Evolutionary conservation across 441 rosid genomes (phyloP).

Genomic region (Raphanus hybrid): DNA sequence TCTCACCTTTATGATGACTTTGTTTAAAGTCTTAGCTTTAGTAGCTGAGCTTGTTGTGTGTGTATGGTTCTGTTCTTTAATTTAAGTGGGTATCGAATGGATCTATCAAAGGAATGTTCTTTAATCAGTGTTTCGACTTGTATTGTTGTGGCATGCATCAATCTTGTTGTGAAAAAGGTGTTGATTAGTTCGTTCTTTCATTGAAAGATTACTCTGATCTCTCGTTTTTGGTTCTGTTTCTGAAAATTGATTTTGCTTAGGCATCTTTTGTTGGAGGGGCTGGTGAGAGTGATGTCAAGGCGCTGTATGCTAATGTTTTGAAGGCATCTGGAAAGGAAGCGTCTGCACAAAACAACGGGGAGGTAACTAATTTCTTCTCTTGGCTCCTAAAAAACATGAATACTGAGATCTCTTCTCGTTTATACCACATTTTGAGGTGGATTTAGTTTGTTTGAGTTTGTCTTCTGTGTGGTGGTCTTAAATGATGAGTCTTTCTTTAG

Average conservation of each 20-base stretch:
- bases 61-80: no score
- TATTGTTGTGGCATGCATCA: no score
- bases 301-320: conserved; percentile 54
- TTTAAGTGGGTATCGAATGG: not conserved
- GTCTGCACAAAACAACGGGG: conserved; percentile 46
- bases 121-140: not conserved
- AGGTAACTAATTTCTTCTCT: conserved; percentile 1
- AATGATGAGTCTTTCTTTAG: not conserved
- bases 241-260: no score
- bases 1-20: not conserved
- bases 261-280: conserved; percentile 33
- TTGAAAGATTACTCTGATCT: no score
- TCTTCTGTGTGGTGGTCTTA: not conserved
- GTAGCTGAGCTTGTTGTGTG: conserved; percentile 24
- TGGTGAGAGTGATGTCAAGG: conserved; percentile 58
- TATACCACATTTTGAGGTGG: not conserved
- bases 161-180: no score
- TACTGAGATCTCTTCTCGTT: not conserved
- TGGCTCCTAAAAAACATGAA: not conserved
- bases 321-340: conserved; percentile 54
- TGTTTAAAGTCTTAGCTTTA: conserved; percentile 2
- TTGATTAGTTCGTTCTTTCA: no score
- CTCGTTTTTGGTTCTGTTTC: no score
- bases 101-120: not conserved
- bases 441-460: not conserved